A percentile compares a stretch with the other conserved stretches of the same genome.
phyloP scores from a whole-genome alignment of 176 grass and related monocot genomes.

The Cocos nucifera region DNA sequence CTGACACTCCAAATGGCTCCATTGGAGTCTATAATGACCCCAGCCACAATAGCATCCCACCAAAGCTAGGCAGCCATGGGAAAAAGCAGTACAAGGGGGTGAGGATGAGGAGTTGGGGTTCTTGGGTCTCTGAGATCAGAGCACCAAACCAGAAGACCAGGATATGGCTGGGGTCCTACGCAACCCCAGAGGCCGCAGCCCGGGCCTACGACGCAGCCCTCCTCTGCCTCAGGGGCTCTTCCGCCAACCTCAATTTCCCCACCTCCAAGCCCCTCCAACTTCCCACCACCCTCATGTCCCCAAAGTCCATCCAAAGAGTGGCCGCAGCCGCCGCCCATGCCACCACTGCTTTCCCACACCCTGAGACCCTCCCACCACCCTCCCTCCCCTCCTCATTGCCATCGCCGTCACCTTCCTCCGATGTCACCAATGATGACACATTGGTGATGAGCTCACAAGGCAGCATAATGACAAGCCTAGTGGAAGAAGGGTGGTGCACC shows the following conservation, averaged over 20 bases:
- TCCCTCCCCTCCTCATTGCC: not conserved
- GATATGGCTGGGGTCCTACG: constrained; percentile 96
- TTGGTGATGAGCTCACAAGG: constrained; percentile 15
- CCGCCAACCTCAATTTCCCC: constrained; percentile 87
- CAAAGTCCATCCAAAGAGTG: constrained; percentile 74
- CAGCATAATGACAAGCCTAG: not conserved
- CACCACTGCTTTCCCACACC: not conserved
- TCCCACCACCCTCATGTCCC: constrained; percentile 66
- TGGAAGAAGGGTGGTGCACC: constrained; percentile 2
- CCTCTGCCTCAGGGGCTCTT: constrained; percentile 86
- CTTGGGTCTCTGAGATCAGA: constrained; percentile 95
- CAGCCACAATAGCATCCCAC: too few species aligned
- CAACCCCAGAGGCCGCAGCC: constrained; percentile 84
- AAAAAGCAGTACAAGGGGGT: constrained; percentile 79
- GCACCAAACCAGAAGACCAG: constrained; percentile 91
- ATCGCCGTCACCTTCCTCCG: not conserved
- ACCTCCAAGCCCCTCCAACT: constrained; percentile 54
- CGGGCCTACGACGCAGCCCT: constrained; percentile 94
- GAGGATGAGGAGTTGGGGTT: constrained; percentile 92
- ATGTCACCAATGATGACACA: not conserved
- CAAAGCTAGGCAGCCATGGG: not conserved
- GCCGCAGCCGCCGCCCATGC: constrained; percentile 34
- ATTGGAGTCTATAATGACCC: too few species aligned
- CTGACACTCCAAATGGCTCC: too few species aligned
- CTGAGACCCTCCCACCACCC: too few species aligned